A percentile compares a stretch with the other conserved stretches of the same genome.
These are phyloP conservation scores for Agrocybe praecox DNA, from an alignment of 768 basidiomycete genomes.

Conservation along the genomic window DNA sequence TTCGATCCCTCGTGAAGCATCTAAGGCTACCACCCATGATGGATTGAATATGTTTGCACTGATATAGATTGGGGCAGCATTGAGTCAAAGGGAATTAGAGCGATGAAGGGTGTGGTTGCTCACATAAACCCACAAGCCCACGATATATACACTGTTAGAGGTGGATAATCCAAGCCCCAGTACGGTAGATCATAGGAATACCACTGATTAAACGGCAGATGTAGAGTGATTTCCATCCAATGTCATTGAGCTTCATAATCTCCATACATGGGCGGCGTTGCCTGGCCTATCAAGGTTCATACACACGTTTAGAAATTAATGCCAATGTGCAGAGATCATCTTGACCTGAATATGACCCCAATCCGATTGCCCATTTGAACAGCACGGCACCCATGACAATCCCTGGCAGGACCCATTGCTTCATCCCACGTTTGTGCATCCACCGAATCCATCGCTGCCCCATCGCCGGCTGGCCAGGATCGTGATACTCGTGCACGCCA, in stretches of 20 bases:
- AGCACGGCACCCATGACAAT: constrained; percentile 54
- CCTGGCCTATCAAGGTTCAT: constrained; percentile 53
- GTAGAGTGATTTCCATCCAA: constrained; percentile 91
- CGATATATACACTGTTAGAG: constrained; percentile 87
- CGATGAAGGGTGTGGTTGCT: constrained; percentile 25
- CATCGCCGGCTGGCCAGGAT: constrained; percentile 36
- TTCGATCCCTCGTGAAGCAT: constrained; percentile 73
- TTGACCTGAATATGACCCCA: constrained; percentile 85
- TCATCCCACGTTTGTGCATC: constrained; percentile 75
- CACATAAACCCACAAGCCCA: constrained; percentile 82
- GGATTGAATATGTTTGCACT: constrained; percentile 44
- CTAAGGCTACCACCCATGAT: constrained; percentile 74
- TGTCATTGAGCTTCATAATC: constrained; percentile 95
- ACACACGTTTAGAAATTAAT: neutral
- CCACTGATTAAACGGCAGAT: constrained; percentile 78
- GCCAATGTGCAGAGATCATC: constrained; percentile 21
- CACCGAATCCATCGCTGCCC: constrained; percentile 72
- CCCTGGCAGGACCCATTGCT: constrained; percentile 58
- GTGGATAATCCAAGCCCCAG: constrained; percentile 97
- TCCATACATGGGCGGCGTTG: constrained; percentile 81
- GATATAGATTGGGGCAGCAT: too few species aligned
- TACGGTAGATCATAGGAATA: constrained; percentile 88
- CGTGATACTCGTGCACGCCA: constrained; percentile 18
- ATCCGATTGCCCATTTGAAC: constrained; percentile 69
- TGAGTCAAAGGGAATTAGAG: neutral